Evolutionary conservation across 2,329 filamentous ascomycete genomes (phyloP).

Genomic region (Ambrosiella xylebori): DNA sequence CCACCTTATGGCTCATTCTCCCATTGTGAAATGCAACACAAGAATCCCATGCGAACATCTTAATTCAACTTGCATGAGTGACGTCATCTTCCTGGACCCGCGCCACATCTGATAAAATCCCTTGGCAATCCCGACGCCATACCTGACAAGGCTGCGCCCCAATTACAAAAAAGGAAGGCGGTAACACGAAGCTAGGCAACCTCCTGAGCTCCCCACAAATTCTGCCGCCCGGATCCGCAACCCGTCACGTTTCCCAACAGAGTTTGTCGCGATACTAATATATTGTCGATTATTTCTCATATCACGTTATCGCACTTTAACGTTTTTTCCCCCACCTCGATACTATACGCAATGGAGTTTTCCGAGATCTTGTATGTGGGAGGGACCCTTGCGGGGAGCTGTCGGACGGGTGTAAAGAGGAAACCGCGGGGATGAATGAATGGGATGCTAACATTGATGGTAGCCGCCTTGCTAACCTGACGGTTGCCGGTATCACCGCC

Average conservation of each 20-base stretch:
- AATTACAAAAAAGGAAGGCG: not conserved
- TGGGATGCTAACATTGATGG: constrained; percentile 4
- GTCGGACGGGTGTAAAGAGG: not conserved
- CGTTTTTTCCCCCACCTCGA: not conserved
- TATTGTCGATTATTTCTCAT: not conserved
- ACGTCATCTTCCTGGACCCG: not conserved
- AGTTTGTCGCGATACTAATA: not conserved
- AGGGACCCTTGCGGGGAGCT: not conserved
- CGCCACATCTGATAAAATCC: not conserved
- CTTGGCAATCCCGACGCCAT: not conserved
- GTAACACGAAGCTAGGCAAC: not conserved
- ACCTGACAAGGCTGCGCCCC: not conserved
- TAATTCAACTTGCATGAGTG: not conserved
- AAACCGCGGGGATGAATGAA: not conserved
- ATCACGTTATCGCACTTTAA: not conserved
- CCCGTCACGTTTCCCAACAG: no score
- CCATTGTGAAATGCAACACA: not conserved
- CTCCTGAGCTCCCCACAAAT: no score
- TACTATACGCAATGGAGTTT: constrained; percentile 58
- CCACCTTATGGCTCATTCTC: not conserved
- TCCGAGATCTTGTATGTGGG: constrained; percentile 72
- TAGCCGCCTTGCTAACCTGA: constrained; percentile 91
- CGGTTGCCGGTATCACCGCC: constrained; percentile 69
- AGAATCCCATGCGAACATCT: not conserved
- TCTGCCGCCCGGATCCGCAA: not conserved